A percentile compares a stretch with the other conserved stretches of the same genome.
Conservation (phyloP, 257 asterid genomes). For the Solanum peruvianum region DNA sequence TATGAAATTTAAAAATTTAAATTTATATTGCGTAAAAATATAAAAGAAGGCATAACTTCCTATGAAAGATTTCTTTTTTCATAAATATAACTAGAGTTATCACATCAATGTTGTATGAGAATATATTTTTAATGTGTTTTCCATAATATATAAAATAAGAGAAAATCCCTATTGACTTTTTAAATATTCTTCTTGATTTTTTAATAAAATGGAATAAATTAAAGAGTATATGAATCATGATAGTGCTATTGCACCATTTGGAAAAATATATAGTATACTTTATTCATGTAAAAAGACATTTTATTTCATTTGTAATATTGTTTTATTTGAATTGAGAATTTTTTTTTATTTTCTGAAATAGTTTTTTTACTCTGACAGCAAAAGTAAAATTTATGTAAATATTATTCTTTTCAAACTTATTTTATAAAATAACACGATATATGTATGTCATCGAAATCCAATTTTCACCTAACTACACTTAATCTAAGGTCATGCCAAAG, state of each 20-base stretch:
- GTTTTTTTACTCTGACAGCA: no score
- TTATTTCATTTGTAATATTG: neutral
- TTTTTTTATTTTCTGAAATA: no score
- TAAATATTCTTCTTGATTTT: neutral
- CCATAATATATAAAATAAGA: neutral
- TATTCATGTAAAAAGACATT: neutral
- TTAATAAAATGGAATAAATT: neutral
- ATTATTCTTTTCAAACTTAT: fast-evolving
- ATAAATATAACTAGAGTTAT: no score
- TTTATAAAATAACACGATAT: neutral
- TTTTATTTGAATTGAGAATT: neutral
- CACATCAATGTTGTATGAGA: neutral
- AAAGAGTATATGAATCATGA: neutral
- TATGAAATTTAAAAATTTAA: no score
- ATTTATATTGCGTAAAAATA: no score
- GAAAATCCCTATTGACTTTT: neutral
- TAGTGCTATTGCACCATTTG: neutral
- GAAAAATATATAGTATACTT: neutral
- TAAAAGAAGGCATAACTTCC: no score
- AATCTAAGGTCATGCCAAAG: neutral
- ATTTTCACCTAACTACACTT: neutral
- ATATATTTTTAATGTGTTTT: neutral
- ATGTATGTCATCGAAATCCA: neutral
- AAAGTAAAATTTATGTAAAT: no score
- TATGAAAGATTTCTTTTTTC: no score